Evolutionary conservation across 768 basidiomycete species (phyloP), one percentile per base, ranked within the genome.

Genomic region (Sarcodon sp.): DNA sequence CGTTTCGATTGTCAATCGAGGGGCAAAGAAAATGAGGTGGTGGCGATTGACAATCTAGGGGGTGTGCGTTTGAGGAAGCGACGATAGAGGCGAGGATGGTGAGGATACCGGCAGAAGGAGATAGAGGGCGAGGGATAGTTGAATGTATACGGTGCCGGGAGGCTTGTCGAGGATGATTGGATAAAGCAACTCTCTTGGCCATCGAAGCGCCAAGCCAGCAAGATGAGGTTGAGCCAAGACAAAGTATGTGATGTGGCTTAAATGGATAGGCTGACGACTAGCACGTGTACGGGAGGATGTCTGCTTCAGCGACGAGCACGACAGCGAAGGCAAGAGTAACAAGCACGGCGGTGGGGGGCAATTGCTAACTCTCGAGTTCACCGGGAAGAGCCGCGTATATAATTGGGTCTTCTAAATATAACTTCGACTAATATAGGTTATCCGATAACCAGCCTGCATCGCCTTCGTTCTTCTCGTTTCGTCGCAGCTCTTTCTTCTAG

Each of bases 21-120:
- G 80, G 82, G 51, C 80, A 83, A 38, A 82, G 70, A 53, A 83
- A 83, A 46, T 69, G 53, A n/a, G 72, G 78, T 1, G 79, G 77
- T 18, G 67, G 15, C 0, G 59, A 55, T 10, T 55, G 60, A 45
- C 46, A 15, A 4, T 61, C 55, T 15, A 67, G 61, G 7, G 80
- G 79, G 49, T 67, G 67, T 43, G 69, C 75, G 55, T 71, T 62
- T 36, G 63, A 76, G 3, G 66, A 51, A 27, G 70, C 57, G n/a
- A 72, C 62, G 9, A 74, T 63, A 4, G 75, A 63, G 6, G 69
- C 76, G 52, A 83, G 64, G 56, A 75, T 64, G 21, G 79, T 78
- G 36, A 83, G 69, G 44, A 77, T 60, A 2, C 78, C 70, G 51
- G 53, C 15, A 27, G 33, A 18, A 48, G 45, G 6, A 44, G 51